Conservation (phyloP, 192 early-diverging fungal species). For the Dimargaris verticillata region DNA sequence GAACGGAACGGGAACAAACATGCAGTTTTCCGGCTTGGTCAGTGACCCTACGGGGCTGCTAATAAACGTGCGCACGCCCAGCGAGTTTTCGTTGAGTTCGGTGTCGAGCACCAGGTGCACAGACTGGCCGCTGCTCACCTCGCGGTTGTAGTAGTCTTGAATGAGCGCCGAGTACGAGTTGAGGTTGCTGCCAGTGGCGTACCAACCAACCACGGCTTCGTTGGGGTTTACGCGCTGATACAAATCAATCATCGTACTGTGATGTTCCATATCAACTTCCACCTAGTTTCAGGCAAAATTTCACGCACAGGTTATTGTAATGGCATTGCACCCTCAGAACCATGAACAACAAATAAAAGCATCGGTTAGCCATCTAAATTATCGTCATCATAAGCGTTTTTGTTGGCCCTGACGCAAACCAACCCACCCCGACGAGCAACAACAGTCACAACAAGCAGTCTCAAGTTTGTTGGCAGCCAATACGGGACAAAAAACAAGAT, state of each 20-base stretch:
- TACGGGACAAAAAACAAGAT: too few relatives aligned
- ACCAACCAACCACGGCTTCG: constrained; percentile 92
- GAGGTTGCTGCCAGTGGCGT: constrained; percentile 46
- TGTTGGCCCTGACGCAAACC: too few relatives aligned
- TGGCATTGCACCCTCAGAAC: too few relatives aligned
- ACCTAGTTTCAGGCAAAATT: constrained; percentile 27
- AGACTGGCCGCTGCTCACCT: constrained; percentile 38
- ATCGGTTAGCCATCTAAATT: too few relatives aligned
- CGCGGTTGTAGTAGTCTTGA: constrained; percentile 66
- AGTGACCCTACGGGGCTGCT: constrained; percentile 61
- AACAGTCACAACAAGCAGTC: too few relatives aligned
- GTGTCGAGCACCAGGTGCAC: constrained; percentile 84
- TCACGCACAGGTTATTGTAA: too few relatives aligned
- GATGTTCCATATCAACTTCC: constrained; percentile 79
- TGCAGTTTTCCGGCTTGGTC: constrained; percentile 57
- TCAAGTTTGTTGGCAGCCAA: too few relatives aligned
- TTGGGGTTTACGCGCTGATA: constrained; percentile 78
- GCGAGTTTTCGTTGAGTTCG: constrained; percentile 44
- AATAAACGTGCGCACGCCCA: constrained; percentile 55
- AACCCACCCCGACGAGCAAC: too few relatives aligned
- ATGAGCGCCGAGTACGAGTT: constrained; percentile 54
- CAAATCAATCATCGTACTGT: constrained; percentile 66
- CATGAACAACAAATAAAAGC: too few relatives aligned
- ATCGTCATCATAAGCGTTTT: too few relatives aligned
- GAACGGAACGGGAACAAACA: constrained; percentile 79